These are phyloP conservation scores for Saturnispora mendoncae DNA, from an alignment of 805 yeast genomes.

Conservation along the genomic window DNA sequence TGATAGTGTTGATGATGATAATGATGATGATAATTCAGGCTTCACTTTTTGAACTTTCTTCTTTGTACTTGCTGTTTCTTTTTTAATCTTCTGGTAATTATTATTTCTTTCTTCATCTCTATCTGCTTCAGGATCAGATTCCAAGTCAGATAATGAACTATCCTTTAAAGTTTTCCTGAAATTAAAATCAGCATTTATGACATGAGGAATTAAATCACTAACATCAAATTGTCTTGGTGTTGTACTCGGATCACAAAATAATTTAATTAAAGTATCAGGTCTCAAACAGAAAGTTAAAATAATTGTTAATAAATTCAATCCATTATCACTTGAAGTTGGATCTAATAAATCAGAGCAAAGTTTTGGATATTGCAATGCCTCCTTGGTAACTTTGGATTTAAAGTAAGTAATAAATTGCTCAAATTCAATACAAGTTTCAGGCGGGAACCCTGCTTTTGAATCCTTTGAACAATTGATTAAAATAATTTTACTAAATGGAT, in stretches of 20 bases:
- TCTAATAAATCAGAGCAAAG: constrained; percentile 19
- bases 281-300: constrained; percentile 25
- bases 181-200: constrained; percentile 18
- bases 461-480: constrained; percentile 23
- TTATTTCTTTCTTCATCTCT: constrained; percentile 8
- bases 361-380: constrained; percentile 23
- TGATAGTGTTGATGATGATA: not conserved
- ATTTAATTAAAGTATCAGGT: constrained; percentile 13
- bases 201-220: constrained; percentile 21
- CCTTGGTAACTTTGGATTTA: constrained; percentile 23
- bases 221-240: constrained; percentile 23
- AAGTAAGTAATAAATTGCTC: constrained; percentile 23
- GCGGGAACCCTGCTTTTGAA: constrained; percentile 16
- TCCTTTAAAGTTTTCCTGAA: constrained; percentile 2
- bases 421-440: constrained; percentile 20
- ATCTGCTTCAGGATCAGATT: constrained; percentile 1
- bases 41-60: constrained; percentile 1
- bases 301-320: constrained; percentile 24
- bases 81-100: constrained; percentile 7
- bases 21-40: no score
- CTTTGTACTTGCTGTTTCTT: not conserved
- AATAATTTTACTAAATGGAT: constrained; percentile 19
- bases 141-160: not conserved
- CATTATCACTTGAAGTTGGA: constrained; percentile 21
- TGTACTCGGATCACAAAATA: constrained; percentile 20